phyloP scores from a whole-genome alignment of 1,139 yeast species.

The Hyphopichia khmerensis region DNA sequence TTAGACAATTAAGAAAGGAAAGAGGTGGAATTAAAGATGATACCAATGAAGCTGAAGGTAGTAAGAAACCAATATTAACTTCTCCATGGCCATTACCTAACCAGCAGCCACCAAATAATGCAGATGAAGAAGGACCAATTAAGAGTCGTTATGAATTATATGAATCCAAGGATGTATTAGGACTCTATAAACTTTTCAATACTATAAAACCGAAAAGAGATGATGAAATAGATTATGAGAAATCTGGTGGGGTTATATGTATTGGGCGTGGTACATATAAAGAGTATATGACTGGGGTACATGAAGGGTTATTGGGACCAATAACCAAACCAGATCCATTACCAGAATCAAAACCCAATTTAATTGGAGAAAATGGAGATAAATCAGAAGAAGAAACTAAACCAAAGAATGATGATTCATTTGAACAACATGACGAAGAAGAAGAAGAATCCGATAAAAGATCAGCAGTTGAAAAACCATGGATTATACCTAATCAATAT shows the following conservation, averaged over 20 bases:
- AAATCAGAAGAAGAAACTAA: not conserved
- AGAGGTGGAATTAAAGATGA: conserved; percentile 9
- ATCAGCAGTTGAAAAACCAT: conserved; percentile 61
- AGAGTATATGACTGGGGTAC: conserved; percentile 86
- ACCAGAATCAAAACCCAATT: conserved; percentile 18
- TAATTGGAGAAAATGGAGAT: conserved; percentile 13
- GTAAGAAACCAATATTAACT: not conserved
- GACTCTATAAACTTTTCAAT: conserved; percentile 47
- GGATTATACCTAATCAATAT: conserved; percentile 58
- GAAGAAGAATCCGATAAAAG: conserved; percentile 27
- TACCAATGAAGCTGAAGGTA: conserved; percentile 8
- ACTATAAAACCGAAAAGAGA: conserved; percentile 41
- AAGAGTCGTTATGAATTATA: conserved; percentile 42
- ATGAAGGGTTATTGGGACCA: conserved; percentile 95
- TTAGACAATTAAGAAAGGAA: conserved; percentile 64
- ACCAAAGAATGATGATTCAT: conserved; percentile 1
- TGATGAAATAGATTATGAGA: conserved; percentile 41
- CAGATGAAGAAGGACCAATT: conserved; percentile 19
- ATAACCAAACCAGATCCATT: conserved; percentile 57
- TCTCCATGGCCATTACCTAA: not conserved
- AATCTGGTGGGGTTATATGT: conserved; percentile 85
- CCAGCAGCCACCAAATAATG: conserved; percentile 1
- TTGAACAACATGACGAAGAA: conserved; percentile 8
- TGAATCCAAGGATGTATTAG: conserved; percentile 55
- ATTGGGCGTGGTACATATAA: conserved; percentile 95